These are phyloP conservation scores for Geranomyces variabilis DNA, from an alignment of 192 early-diverging fungal genomes.

Conservation along the genomic window DNA sequence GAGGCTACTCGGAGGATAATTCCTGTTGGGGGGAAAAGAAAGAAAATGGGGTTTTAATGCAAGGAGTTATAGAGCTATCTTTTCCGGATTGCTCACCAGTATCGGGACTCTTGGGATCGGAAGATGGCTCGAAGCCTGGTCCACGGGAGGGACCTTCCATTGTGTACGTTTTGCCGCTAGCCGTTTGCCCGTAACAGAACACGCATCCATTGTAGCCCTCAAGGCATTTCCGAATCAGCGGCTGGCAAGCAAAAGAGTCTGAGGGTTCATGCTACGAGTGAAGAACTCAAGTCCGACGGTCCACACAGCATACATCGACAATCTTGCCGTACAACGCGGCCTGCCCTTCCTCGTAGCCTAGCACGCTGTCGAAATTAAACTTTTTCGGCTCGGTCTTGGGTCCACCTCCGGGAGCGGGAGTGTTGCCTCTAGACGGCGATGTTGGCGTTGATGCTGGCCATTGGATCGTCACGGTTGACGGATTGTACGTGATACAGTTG, in stretches of 20 bases:
- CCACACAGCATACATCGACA: constrained; percentile 27
- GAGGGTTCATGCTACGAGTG: background rate
- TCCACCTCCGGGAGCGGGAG: constrained; percentile 2
- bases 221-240: constrained; percentile 42
- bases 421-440: constrained; percentile 2
- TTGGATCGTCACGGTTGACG: constrained; percentile 24
- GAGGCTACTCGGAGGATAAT: constrained; percentile 38
- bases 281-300: background rate
- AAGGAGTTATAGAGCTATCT: too few species aligned
- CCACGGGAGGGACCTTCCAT: constrained; percentile 39
- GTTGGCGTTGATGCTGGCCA: constrained; percentile 12
- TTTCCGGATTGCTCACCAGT: background rate
- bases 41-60: too few species aligned
- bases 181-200: constrained; percentile 37
- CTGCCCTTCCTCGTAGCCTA: constrained; percentile 43
- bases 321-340: constrained; percentile 36
- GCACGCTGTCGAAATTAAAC: constrained; percentile 49
- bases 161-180: constrained; percentile 51
- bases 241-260: background rate
- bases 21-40: too few species aligned
- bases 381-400: constrained; percentile 22
- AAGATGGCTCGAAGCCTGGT: constrained; percentile 23
- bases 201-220: constrained; percentile 52
- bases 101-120: constrained; percentile 31
- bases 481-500: constrained; percentile 24